Evolutionary conservation across 1,284 basidiomycete species (phyloP).

Genomic region (Trichosporon sp.): DNA sequence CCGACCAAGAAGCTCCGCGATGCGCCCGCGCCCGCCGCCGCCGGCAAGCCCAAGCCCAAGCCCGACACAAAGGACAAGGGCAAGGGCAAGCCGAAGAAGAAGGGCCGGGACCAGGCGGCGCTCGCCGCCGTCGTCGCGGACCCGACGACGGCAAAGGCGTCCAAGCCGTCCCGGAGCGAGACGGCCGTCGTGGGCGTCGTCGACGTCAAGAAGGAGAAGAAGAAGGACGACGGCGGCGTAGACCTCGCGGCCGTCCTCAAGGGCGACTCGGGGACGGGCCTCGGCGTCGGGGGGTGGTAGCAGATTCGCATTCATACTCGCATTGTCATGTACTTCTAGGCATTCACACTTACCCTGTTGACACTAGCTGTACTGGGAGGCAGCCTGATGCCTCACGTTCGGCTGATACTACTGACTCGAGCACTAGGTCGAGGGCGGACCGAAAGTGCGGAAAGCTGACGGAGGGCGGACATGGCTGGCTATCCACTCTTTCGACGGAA

Average conservation of each 20-base stretch:
- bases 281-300: slow-evolving; percentile 15
- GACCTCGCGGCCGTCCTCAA: slow-evolving; percentile 26
- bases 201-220: slow-evolving; percentile 21
- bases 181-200: slow-evolving; percentile 32
- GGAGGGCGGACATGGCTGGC: too few relatives aligned
- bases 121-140: slow-evolving; percentile 9
- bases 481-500: too few relatives aligned
- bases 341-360: background rate
- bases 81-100: slow-evolving; percentile 4
- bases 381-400: too few relatives aligned
- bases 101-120: slow-evolving; percentile 2
- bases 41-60: too few relatives aligned
- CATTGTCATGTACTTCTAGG: background rate
- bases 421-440: too few relatives aligned
- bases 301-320: background rate
- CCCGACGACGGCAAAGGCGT: slow-evolving; percentile 4
- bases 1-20: background rate
- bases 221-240: slow-evolving; percentile 15
- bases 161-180: slow-evolving; percentile 15
- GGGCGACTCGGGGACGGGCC: background rate
- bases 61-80: background rate
- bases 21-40: background rate
- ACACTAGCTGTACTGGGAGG: too few relatives aligned
- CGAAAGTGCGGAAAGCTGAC: too few relatives aligned
- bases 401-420: too few relatives aligned